Conservation (phyloP, 192 early-diverging fungal species). For the Backusella psychrophila region DNA sequence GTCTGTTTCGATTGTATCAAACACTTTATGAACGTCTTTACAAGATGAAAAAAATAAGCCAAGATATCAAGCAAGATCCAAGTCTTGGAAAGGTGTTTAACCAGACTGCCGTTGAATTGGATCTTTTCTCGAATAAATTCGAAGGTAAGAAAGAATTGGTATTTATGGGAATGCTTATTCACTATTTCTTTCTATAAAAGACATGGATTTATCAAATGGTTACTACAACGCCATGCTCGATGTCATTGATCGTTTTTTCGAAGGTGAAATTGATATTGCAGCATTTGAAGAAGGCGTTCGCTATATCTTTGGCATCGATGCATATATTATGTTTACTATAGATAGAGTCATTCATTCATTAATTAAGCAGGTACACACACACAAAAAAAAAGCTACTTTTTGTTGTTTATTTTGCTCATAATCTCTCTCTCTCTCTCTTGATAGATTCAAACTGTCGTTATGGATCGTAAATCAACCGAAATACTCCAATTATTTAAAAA, state of each 20-base stretch:
- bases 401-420: neutral
- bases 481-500: conserved; percentile 66
- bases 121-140: neutral
- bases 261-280: conserved; percentile 70
- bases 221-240: conserved; percentile 81
- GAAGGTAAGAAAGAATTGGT: neutral
- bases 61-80: conserved; percentile 11
- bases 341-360: conserved; percentile 82
- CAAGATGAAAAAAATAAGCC: neutral
- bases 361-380: conserved; percentile 64
- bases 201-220: conserved; percentile 53
- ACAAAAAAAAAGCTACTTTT: neutral
- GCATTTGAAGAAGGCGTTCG: conserved; percentile 87
- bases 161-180: neutral
- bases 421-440: neutral
- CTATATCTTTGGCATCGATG: conserved; percentile 84
- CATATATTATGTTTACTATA: conserved; percentile 83
- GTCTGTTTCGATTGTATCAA: conserved; percentile 87
- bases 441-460: conserved; percentile 43
- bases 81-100: neutral
- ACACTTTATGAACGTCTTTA: conserved; percentile 37
- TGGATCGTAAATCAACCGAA: conserved; percentile 61
- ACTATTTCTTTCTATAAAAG: neutral
- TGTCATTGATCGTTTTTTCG: conserved; percentile 71
- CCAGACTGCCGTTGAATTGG: neutral